Conservation (phyloP, 306 rosid genomes). For the Cyclanthera cordifolia region DNA sequence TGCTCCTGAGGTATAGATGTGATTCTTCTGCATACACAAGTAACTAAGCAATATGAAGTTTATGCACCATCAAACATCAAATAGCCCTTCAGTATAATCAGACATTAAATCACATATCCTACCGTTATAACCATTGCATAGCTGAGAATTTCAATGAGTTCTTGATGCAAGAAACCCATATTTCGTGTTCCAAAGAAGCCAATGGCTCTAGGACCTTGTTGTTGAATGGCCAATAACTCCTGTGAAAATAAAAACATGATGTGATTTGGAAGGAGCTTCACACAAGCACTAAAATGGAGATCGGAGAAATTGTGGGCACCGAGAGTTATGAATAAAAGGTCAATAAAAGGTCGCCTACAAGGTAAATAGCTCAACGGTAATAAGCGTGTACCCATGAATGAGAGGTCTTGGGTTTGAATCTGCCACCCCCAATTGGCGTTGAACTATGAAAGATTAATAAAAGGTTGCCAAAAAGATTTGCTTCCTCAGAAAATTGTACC, state of each 20-base stretch:
- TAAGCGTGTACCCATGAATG: no score
- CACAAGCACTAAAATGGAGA: not conserved
- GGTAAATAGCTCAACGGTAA: no score
- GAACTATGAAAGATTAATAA: not conserved
- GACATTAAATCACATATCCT: conserved; percentile 22
- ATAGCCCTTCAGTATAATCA: not conserved
- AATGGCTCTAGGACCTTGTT: conserved; percentile 97
- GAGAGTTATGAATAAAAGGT: not conserved
- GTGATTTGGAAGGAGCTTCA: conserved; percentile 13
- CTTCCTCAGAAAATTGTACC: not conserved
- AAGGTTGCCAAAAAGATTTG: not conserved
- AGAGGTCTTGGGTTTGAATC: no score
- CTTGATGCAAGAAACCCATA: conserved; percentile 99
- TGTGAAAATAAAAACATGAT: conserved; percentile 19
- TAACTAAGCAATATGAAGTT: conserved; percentile 10
- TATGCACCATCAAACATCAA: conserved; percentile 9
- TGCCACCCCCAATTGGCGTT: no score
- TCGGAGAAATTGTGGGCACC: not conserved
- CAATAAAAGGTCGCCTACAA: not conserved
- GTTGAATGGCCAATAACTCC: conserved; percentile 98
- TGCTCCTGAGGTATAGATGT: conserved; percentile 95
- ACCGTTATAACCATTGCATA: conserved; percentile 99
- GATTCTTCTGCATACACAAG: conserved; percentile 61
- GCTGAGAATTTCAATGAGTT: conserved; percentile 95
- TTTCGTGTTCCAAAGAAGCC: conserved; percentile 96